A percentile compares a stretch with the other conserved stretches of the same genome.
Conservation (phyloP, 805 yeast species). For the Hanseniaspora meyeri region DNA sequence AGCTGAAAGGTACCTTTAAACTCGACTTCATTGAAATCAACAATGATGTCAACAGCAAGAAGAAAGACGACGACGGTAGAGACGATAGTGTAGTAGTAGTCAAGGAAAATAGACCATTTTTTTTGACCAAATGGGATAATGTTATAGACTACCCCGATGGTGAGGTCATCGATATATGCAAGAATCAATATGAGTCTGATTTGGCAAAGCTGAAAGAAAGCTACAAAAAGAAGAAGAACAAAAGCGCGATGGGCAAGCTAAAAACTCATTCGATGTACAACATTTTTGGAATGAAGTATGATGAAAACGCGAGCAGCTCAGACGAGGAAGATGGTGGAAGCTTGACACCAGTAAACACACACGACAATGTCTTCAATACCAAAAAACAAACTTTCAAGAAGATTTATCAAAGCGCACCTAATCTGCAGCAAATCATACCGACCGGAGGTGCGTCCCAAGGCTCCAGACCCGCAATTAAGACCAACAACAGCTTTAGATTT, state of each 20-base stretch:
- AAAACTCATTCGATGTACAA: background rate
- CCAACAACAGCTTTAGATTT: background rate
- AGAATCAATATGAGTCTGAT: slow-evolving; percentile 4
- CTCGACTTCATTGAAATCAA: slow-evolving; percentile 42
- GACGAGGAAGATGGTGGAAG: background rate
- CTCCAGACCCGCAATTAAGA: background rate
- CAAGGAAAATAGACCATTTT: slow-evolving; percentile 45
- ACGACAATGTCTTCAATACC: slow-evolving; percentile 7
- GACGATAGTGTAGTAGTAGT: slow-evolving; percentile 29
- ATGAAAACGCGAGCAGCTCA: background rate
- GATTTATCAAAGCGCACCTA: background rate
- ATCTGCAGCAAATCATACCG: background rate
- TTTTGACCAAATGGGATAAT: slow-evolving; percentile 66
- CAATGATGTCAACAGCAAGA: background rate
- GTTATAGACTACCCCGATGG: slow-evolving; percentile 29
- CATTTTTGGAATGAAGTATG: background rate
- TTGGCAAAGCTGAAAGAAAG: background rate
- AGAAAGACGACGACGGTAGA: slow-evolving; percentile 25
- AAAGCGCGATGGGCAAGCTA: background rate
- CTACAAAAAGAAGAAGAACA: background rate
- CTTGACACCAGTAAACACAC: background rate
- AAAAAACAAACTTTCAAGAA: background rate
- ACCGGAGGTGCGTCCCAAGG: background rate
- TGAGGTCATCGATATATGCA: slow-evolving; percentile 17
- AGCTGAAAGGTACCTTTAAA: slow-evolving; percentile 50